Conservation (phyloP, 345 rosid genomes). For the Linum usitatissimum region DNA sequence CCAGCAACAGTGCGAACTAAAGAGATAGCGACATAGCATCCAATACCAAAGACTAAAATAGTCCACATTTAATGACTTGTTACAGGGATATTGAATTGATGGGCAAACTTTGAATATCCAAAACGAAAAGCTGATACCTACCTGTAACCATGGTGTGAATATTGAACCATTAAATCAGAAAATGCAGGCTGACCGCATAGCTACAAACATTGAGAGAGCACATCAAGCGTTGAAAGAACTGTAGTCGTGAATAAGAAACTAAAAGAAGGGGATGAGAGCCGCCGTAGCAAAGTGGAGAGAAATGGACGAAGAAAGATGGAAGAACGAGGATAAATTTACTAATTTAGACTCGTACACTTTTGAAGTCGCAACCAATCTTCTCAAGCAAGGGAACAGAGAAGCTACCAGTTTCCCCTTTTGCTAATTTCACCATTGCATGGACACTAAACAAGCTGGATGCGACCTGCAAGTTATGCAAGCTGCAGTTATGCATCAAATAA, state of each 20-base stretch:
- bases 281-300: not conserved
- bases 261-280: conserved; percentile 1
- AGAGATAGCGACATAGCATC: not conserved
- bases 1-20: not conserved
- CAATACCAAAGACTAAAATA: not conserved
- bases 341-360: conserved; percentile 35
- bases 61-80: not conserved
- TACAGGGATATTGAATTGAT: not conserved
- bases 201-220: conserved; percentile 28
- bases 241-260: not conserved
- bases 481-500: not conserved
- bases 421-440: conserved; percentile 58
- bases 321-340: not conserved
- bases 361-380: conserved; percentile 36
- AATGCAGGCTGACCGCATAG: conserved; percentile 63
- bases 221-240: too few species aligned
- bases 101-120: conserved; percentile 1
- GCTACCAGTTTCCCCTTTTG: conserved; percentile 47
- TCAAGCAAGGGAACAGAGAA: conserved; percentile 53
- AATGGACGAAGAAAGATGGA: not conserved
- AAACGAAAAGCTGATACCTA: conserved; percentile 15
- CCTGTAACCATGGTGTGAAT: conserved; percentile 68
- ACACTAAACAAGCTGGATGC: conserved; percentile 54
- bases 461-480: conserved; percentile 39
- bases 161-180: conserved; percentile 58